A percentile compares a stretch with the other conserved stretches of the same genome.
phyloP scores from a whole-genome alignment of 2,329 filamentous ascomycete species.

The Ophiocordyceps camponoti-rufipedis region DNA sequence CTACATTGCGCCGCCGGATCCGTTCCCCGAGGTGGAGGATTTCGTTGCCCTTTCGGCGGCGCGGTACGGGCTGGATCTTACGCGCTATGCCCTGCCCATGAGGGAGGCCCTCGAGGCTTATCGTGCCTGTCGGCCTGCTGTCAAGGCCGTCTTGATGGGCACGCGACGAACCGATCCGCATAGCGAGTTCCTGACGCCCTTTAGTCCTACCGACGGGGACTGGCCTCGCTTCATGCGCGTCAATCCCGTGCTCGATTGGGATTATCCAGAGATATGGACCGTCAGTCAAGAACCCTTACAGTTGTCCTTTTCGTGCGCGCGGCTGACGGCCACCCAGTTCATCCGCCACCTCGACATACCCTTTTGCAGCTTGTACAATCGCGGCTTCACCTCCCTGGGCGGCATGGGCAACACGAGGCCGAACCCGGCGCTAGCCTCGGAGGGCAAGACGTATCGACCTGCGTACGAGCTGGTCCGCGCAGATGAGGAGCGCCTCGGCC shows the following conservation, averaged over 20 bases:
- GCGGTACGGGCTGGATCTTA: conserved; percentile 58
- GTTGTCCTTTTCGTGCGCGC: conserved; percentile 1
- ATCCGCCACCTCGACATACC: conserved; percentile 60
- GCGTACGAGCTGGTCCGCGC: conserved; percentile 63
- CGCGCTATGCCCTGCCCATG: conserved; percentile 63
- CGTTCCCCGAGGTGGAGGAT: conserved; percentile 69
- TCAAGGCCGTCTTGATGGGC: conserved; percentile 41
- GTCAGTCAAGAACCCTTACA: conserved; percentile 33
- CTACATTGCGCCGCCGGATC: conserved; percentile 72
- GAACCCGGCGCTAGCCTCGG: conserved; percentile 52
- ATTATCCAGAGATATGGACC: conserved; percentile 86
- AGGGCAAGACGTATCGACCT: conserved; percentile 36
- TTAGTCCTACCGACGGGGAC: conserved; percentile 71
- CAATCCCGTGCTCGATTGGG: conserved; percentile 95
- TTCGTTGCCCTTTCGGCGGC: conserved; percentile 55
- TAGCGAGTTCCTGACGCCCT: conserved; percentile 58
- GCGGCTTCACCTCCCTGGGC: conserved; percentile 80
- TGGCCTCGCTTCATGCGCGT: conserved; percentile 90
- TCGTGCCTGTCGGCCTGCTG: conserved; percentile 39
- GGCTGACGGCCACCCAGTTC: conserved; percentile 33
- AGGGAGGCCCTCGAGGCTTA: conserved; percentile 65
- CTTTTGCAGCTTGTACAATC: conserved; percentile 78
- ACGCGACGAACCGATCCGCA: conserved; percentile 88
- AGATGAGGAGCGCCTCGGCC: conserved; percentile 59
- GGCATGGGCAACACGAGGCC: conserved; percentile 77